These are phyloP conservation scores for Drechslerella stenobrocha DNA, from an alignment of 2,329 filamentous ascomycete genomes.

Conservation along the genomic window DNA sequence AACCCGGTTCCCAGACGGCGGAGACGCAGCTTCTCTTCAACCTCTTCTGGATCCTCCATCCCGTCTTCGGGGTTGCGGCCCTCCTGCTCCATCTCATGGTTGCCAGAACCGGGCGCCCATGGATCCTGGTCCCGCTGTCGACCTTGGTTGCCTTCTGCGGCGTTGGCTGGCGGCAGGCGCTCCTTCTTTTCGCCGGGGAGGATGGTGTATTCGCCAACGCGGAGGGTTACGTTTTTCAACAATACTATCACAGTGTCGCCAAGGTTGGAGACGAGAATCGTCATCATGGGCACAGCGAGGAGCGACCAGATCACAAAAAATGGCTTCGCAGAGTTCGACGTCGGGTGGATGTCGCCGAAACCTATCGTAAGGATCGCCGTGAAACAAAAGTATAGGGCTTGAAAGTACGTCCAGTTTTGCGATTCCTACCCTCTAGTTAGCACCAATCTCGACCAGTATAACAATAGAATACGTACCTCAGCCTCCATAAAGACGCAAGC, in stretches of 20 bases:
- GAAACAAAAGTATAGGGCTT: constrained; percentile 83
- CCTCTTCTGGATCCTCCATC: constrained; percentile 41
- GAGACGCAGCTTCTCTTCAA: constrained; percentile 30
- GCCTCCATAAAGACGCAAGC: constrained; percentile 72
- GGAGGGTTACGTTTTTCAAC: constrained; percentile 66
- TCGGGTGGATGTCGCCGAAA: constrained; percentile 77
- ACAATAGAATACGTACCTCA: constrained; percentile 57
- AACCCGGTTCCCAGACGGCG: constrained; percentile 22
- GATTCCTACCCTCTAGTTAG: constrained; percentile 18
- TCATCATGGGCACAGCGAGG: constrained; percentile 83
- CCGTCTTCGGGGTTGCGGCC: constrained; percentile 55
- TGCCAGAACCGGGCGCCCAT: constrained; percentile 55
- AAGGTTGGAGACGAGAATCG: constrained; percentile 79
- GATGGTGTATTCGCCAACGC: constrained; percentile 67
- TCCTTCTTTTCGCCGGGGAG: constrained; percentile 56
- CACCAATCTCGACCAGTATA: not conserved
- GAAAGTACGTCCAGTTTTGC: constrained; percentile 71
- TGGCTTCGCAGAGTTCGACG: constrained; percentile 75
- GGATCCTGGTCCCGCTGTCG: constrained; percentile 51
- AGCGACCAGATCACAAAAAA: constrained; percentile 96
- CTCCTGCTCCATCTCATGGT: constrained; percentile 57
- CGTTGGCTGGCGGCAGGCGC: constrained; percentile 55
- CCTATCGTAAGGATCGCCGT: constrained; percentile 81
- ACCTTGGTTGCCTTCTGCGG: constrained; percentile 59
- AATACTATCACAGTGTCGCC: constrained; percentile 76